Evolutionary conservation across 805 yeast species (phyloP), one percentile per base, ranked within the genome.

Genomic region (Priceomyces carsonii): DNA sequence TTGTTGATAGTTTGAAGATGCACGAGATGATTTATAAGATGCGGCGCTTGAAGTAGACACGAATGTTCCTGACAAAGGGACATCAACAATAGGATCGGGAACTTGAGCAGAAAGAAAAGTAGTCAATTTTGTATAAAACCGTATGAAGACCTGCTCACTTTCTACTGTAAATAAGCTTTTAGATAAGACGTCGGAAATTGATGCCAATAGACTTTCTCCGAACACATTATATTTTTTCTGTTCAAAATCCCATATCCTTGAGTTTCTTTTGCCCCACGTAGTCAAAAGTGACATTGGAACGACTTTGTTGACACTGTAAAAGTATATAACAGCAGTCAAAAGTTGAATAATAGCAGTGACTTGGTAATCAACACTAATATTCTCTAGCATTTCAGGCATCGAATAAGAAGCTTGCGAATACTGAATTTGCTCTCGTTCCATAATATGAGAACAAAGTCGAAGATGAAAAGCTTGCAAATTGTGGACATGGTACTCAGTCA

Each of bases 171-270:
- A 45, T 6, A 7, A 10, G 4, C 25, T 30, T 15, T 48, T 34
- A 23, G 36, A 35, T 3, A 39, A 23, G 7, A 20, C 18, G 3
- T 46, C 43, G 12, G 35, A 12, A 3, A 51, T 33, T 1, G 44
- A 21, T n/a, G 20, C 15, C 8, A 43, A 27, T n/a, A 52, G 36
- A 5, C 40, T 25, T 31, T 56, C 54, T 3, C 60, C 58, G 15
- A 57, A 32, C 2, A 42, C 29, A 10, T 24, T 22, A 33, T 55
- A 57, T 15, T 42, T 18, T 1, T 26, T 8, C 2, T 25, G 23
- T 3, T 32, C 42, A 19, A 53, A 27, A 19, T 45, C 33, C 38
- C 45, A 50, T n/a, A 56, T 35, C 25, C 60, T 28, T 3, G 42
- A 22, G 32, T 50, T 47, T 28, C 42, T 37, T 23, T 49, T 48